Base-by-base conservation (phyloP, 2,329 filamentous ascomycete species). In the Sporothrix protearum region DNA sequence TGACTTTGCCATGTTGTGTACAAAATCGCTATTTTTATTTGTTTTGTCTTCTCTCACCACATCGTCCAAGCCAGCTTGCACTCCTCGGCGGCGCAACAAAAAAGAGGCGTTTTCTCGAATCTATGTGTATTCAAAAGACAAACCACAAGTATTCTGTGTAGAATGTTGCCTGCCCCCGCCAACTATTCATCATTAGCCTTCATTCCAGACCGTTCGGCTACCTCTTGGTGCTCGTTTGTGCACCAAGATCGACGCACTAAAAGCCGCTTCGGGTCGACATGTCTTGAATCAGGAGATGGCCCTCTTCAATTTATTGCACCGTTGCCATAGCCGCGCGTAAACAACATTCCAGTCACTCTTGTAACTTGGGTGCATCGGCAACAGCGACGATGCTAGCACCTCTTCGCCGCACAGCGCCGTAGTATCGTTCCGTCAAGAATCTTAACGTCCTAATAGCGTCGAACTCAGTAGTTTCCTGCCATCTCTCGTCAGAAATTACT, bases 301-400 rank as follows among this genome's bases (percentile, higher is more conserved):
- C 6, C 2, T 33, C 25, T 12, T 16, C n/a, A 47, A 49, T 30
- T 33, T 7, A 30, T 14, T 9, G 14, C 25, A 22, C 42, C 63
- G 63, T 66, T 66, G 63, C 63, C 45, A 66, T 30, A 49, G 63
- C 63, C 42, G 63, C 42, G 1, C 25, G 22, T 28, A 47, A 49
- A 47, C 63, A 66, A 33, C 63, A 66, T 66, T 49, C 63, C 63
- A 19, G 25, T n/a, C 19, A 16, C 28, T 22, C 47, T 42, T 33
- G 30, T 1, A 7, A 49, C 42, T 22, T 49, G 42, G 25, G 22
- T 5, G 16, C 39, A 47, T 16, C 25, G 36, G 25, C 39, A 8
- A 33, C n/a, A 14, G 25, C 45, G 7, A 28, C 22, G 22, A 28
- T 45, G 10, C 10, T 16, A 28, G 19, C 10, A 8, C 22, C 12